phyloP scores from a whole-genome alignment of 352 stramenopile species.

The Globisporangium uncinulatum region DNA sequence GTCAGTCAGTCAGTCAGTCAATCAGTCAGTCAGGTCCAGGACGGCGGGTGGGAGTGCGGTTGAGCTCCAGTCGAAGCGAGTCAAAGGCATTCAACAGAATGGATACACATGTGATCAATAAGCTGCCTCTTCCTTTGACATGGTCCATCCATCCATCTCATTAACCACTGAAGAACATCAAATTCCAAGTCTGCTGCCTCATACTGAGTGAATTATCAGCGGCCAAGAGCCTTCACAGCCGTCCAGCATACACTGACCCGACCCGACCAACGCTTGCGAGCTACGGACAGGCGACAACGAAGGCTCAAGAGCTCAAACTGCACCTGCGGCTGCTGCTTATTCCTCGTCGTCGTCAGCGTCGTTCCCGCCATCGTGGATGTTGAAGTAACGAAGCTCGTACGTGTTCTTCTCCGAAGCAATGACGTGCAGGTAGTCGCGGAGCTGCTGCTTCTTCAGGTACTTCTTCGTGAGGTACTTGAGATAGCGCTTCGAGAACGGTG shows the following conservation, averaged over 20 bases:
- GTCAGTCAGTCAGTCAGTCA: constrained; percentile 3
- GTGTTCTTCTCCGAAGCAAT: constrained; percentile 98
- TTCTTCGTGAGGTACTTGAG: constrained; percentile 99
- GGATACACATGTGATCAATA: too few species aligned
- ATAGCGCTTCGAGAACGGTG: constrained; percentile 98
- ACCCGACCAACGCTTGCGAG: neutral
- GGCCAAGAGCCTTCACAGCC: too few species aligned
- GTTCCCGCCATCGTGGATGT: constrained; percentile 93
- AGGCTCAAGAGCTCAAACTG: neutral
- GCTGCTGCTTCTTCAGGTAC: constrained; percentile 99
- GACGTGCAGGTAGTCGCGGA: constrained; percentile 99
- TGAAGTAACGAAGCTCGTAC: constrained; percentile 99
- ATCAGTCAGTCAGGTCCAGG: constrained; percentile 4
- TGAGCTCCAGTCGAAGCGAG: neutral
- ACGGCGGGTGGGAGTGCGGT: neutral
- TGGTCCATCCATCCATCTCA: too few species aligned
- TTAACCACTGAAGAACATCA: neutral
- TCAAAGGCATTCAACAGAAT: neutral
- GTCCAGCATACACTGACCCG: neutral
- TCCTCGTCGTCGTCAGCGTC: constrained; percentile 87
- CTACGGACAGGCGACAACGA: neutral
- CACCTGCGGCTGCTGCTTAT: constrained; percentile 37
- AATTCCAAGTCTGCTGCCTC: neutral
- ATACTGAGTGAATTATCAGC: constrained; percentile 1
- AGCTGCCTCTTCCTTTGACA: too few species aligned